Base-by-base conservation (phyloP, 2,329 filamentous ascomycete genomes). In the Trichothecium sympodiale region DNA sequence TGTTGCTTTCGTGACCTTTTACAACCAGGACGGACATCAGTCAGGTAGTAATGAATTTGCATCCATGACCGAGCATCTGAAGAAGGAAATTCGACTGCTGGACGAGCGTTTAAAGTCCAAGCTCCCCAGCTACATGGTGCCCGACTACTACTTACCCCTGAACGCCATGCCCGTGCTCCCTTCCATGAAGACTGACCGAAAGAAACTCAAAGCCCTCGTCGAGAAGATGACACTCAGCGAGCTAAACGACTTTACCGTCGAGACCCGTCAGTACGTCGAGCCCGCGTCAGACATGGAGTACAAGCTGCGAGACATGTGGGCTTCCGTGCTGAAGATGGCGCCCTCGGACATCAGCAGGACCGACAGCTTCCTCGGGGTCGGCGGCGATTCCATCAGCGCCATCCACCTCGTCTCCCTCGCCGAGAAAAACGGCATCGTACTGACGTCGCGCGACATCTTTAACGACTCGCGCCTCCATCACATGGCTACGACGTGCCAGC, bases 361-460 rank as follows among this genome's bases (percentile, higher is more conserved):
- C 12, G 47, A 52, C 27, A 51, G 52, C 34, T 64, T 67, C 35
- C 49, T 64, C 15, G 42, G 46, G 4, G 45, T 64, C 1, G 63
- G 64, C 3, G 64, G 64, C 4, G 62, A 67, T 33, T 66, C 63
- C 8, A 64, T 16, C 46, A 14, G 15, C 5, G 31, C 31, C 17
- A 33, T 33, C 17, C 31, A 18, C 2, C 18, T 33, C 31, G 31
- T 23, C 9, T 12, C 16, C 9, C 10, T 14, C 12, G 31, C 31
- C 12, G 15, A 23, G n/a, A 14, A 23, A 17, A 23, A 17, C 12
- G 31, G 31, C n/a, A 17, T 33, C 12, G 6, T 17, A 12, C 16
- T 33, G 10, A 27, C 35, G 37, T 42, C 18, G 17, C 38, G 33
- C 31, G 33, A 17, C 10, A 31, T 43, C 5, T 40, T 40, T 13